phyloP scores from a whole-genome alignment of 2,329 filamentous ascomycete species.

The Penicillium concentricum region DNA sequence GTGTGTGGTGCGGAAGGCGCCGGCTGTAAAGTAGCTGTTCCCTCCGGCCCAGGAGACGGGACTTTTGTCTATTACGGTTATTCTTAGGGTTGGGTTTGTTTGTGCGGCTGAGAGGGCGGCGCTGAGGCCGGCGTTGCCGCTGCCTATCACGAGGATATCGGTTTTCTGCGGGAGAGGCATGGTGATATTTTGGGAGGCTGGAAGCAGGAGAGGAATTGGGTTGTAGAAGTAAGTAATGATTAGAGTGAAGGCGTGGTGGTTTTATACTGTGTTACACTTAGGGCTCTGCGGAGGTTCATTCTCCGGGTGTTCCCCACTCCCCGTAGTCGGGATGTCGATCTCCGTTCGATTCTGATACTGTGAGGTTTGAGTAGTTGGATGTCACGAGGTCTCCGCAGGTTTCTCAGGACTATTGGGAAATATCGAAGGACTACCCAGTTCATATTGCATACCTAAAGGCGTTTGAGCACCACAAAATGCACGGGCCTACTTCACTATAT shows the following conservation, averaged over 20 bases:
- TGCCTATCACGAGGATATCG: conserved; percentile 56
- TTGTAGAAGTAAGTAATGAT: not conserved
- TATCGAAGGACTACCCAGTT: not conserved
- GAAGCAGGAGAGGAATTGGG: not conserved
- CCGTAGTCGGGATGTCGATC: conserved; percentile 6
- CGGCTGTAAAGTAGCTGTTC: conserved; percentile 66
- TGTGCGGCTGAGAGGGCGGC: conserved; percentile 57
- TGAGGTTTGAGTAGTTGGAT: not conserved
- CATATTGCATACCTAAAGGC: not conserved
- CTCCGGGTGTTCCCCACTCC: conserved; percentile 1
- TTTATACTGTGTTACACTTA: not conserved
- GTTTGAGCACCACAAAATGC: not conserved
- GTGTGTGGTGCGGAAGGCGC: conserved; percentile 60
- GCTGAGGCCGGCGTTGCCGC: conserved; percentile 64
- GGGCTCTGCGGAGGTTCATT: conserved; percentile 3
- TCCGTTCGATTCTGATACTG: not conserved
- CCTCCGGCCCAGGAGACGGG: conserved; percentile 61
- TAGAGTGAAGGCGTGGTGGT: not conserved
- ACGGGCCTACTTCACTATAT: not conserved
- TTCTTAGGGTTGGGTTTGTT: conserved; percentile 36
- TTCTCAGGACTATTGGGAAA: not conserved
- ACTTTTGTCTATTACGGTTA: conserved; percentile 61
- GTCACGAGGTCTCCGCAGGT: not conserved
- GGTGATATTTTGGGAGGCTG: not conserved
- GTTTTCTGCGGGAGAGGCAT: not conserved